Evolutionary conservation across 805 yeast genomes (phyloP).

Genomic region (Kurtzmaniella cleridarum): DNA sequence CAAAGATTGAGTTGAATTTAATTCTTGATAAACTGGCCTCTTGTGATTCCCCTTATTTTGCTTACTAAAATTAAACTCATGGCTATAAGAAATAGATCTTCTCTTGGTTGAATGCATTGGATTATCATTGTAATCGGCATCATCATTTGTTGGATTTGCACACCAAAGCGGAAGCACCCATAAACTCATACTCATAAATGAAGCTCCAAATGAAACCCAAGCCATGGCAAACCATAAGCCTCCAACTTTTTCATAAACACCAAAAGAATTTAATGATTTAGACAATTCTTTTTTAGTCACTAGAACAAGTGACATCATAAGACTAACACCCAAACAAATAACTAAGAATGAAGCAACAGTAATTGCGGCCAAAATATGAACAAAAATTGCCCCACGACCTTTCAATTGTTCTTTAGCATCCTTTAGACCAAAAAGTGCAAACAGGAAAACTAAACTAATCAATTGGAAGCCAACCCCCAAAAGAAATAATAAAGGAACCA

Average conservation of each 20-base stretch:
- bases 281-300: slow-evolving; percentile 20
- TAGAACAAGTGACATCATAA: slow-evolving; percentile 22
- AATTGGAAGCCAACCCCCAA: slow-evolving; percentile 24
- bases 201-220: slow-evolving; percentile 29
- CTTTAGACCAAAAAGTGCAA: slow-evolving; percentile 33
- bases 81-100: background rate
- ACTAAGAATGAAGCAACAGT: slow-evolving; percentile 31
- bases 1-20: background rate
- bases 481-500: slow-evolving; percentile 23
- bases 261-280: slow-evolving; percentile 38
- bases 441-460: slow-evolving; percentile 20
- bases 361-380: slow-evolving; percentile 32
- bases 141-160: slow-evolving; percentile 38
- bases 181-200: slow-evolving; percentile 20
- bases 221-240: slow-evolving; percentile 33
- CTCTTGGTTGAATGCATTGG: slow-evolving; percentile 1
- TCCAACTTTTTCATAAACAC: slow-evolving; percentile 41
- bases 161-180: slow-evolving; percentile 46
- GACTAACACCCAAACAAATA: slow-evolving; percentile 21
- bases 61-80: background rate
- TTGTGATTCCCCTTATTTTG: background rate
- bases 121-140: slow-evolving; percentile 13
- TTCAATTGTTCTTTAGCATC: slow-evolving; percentile 28
- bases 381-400: slow-evolving; percentile 22
- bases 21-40: background rate